Conservation (phyloP, 108 stramenopile species). For the Cylindrotheca fusiformis region DNA sequence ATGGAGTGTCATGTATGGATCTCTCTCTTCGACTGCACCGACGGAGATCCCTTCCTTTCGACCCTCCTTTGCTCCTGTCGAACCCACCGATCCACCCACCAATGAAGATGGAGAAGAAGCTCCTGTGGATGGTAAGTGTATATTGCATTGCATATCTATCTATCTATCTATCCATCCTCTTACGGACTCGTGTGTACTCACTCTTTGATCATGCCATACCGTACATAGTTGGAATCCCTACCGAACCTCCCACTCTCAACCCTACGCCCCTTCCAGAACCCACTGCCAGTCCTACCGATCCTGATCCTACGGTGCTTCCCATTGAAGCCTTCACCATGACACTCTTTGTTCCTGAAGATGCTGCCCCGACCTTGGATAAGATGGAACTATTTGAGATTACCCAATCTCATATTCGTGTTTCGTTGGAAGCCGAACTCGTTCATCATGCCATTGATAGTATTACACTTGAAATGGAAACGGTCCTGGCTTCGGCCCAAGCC, state of each 20-base stretch:
- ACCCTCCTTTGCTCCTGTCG: neutral
- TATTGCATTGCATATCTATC: too few relatives aligned
- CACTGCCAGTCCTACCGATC: neutral
- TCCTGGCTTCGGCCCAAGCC: too few relatives aligned
- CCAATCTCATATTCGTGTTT: neutral
- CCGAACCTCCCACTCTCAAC: neutral
- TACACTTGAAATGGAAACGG: neutral
- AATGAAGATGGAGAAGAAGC: neutral
- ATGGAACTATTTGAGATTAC: neutral
- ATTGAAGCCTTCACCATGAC: neutral
- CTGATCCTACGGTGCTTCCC: neutral
- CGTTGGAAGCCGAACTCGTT: neutral
- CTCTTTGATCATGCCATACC: too few relatives aligned
- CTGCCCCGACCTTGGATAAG: neutral
- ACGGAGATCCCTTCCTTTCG: neutral
- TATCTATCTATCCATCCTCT: too few relatives aligned
- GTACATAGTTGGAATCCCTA: too few relatives aligned
- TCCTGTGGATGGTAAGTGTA: too few relatives aligned
- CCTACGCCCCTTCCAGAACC: neutral
- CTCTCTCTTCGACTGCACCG: neutral
- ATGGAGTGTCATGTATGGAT: conserved; percentile 34
- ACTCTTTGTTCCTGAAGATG: neutral
- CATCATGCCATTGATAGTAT: neutral
- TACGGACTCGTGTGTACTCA: too few relatives aligned
- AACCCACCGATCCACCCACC: neutral